Evolutionary conservation across 2,329 filamentous ascomycete genomes (phyloP).

Genomic region (Orbilia javanica): DNA sequence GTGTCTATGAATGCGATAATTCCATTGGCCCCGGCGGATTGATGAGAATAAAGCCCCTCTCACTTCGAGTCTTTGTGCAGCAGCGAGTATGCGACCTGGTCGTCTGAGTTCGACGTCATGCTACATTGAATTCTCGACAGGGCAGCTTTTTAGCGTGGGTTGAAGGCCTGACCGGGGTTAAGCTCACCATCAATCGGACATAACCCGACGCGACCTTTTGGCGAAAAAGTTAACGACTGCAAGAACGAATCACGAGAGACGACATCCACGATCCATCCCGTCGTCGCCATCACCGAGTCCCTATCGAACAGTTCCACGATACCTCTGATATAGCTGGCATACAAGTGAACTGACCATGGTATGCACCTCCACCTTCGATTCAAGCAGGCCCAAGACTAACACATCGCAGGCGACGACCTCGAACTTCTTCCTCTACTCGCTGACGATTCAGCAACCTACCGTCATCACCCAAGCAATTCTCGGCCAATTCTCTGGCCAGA

Average conservation of each 20-base stretch:
- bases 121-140: conserved; percentile 16
- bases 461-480: conserved; percentile 90
- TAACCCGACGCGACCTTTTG: conserved; percentile 44
- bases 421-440: conserved; percentile 97
- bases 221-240: conserved; percentile 45
- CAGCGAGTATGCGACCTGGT: conserved; percentile 5
- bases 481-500: conserved; percentile 94
- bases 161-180: conserved; percentile 34
- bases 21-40: conserved; percentile 26
- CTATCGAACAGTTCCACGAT: conserved; percentile 3
- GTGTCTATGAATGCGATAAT: conserved; percentile 15
- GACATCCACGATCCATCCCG: conserved; percentile 27
- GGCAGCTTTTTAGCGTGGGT: conserved; percentile 28
- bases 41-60: background rate
- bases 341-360: conserved; percentile 35
- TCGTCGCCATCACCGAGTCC: conserved; percentile 41
- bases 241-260: conserved; percentile 22
- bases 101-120: conserved; percentile 38
- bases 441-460: conserved; percentile 93
- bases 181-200: conserved; percentile 14
- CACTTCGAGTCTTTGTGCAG: background rate
- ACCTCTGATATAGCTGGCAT: conserved; percentile 19
- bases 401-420: conserved; percentile 86
- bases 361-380: background rate
- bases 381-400: conserved; percentile 22